Conservation (phyloP, 140 eudicot genomes). For the Anethum foeniculum region DNA sequence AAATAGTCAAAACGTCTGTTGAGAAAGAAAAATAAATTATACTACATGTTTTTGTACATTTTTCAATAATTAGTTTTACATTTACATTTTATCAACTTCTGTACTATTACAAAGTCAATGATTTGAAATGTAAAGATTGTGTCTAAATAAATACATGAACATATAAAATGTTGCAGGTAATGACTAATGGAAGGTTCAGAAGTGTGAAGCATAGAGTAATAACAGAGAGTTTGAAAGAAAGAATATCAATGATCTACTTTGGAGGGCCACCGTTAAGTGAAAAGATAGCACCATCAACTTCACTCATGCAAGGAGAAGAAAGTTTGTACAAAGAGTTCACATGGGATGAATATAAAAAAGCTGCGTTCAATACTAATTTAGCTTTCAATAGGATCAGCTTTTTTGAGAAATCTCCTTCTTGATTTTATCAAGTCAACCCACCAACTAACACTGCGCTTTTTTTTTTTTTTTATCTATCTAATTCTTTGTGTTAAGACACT, state of each 20-base stretch:
- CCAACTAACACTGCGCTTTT: not conserved
- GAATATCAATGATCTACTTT: conserved; percentile 70
- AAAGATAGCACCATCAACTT: conserved; percentile 48
- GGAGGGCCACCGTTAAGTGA: conserved; percentile 61
- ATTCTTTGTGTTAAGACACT: too few species aligned
- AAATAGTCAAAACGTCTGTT: not conserved
- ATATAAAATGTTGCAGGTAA: conserved; percentile 41
- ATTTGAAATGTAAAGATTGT: not conserved
- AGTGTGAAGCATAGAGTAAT: conserved; percentile 68
- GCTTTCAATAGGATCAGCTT: conserved; percentile 42
- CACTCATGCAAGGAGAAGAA: conserved; percentile 54
- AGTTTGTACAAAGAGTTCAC: conserved; percentile 76
- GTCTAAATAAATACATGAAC: not conserved
- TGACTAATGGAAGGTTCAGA: conserved; percentile 70
- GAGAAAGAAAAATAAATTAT: not conserved
- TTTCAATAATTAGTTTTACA: not conserved
- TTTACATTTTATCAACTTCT: not conserved
- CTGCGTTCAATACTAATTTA: conserved; percentile 47
- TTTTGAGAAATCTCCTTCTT: conserved; percentile 28
- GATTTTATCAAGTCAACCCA: not conserved
- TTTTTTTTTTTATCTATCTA: too few species aligned
- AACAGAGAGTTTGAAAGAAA: conserved; percentile 28
- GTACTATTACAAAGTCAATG: not conserved
- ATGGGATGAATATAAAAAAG: conserved; percentile 64
- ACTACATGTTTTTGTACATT: not conserved